These are phyloP conservation scores for Pelagomonas calceolata DNA, from an alignment of 108 stramenopile species.

Conservation along the genomic window DNA sequence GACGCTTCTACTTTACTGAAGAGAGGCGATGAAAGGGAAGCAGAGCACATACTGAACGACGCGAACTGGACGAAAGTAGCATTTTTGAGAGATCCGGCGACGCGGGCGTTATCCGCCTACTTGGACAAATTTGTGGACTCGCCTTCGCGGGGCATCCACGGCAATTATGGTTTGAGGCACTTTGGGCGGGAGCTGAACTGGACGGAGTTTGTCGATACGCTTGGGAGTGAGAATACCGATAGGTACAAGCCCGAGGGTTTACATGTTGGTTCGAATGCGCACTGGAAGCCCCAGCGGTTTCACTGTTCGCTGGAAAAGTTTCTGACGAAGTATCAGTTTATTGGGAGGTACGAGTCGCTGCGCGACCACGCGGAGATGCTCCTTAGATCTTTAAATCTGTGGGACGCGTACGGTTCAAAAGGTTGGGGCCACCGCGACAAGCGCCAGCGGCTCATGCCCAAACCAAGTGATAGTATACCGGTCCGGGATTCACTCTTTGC, in stretches of 20 bases:
- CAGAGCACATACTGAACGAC: background rate
- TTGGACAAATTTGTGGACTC: background rate
- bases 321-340: background rate
- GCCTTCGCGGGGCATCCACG: background rate
- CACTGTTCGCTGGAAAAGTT: background rate
- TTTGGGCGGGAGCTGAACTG: background rate
- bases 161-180: background rate
- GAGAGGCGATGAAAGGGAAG: no score
- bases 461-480: no score
- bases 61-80: background rate
- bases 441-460: no score
- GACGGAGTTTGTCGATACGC: background rate
- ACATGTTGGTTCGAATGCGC: background rate
- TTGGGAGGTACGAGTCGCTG: background rate
- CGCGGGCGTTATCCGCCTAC: background rate
- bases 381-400: background rate
- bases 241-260: background rate
- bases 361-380: background rate
- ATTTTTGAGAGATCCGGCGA: background rate
- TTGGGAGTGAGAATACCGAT: background rate
- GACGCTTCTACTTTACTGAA: background rate
- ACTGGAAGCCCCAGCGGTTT: background rate
- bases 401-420: background rate
- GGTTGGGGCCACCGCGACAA: background rate
- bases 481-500: no score